Conservation (phyloP, 2,329 filamentous ascomycete genomes). For the Byssoonygena ceratinophila region DNA sequence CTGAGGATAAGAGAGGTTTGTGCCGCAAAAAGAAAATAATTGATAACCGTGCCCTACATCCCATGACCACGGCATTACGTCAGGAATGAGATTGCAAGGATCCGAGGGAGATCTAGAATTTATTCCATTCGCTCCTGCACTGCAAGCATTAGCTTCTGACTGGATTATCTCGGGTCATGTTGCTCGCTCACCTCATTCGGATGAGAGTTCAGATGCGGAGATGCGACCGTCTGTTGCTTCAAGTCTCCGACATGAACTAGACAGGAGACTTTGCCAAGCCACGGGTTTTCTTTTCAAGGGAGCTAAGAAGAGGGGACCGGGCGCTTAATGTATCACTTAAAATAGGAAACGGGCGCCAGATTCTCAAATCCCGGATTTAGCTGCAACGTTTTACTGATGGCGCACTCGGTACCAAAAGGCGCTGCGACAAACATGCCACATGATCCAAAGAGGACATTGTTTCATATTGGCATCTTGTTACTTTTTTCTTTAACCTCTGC, state of each 20-base stretch:
- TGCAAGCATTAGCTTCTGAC: not conserved
- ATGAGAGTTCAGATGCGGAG: not conserved
- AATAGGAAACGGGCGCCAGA: not conserved
- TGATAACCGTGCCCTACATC: not conserved
- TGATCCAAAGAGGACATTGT: not conserved
- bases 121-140: not conserved
- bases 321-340: not conserved
- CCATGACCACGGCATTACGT: not conserved
- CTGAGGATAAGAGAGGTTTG: not conserved
- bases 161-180: not conserved
- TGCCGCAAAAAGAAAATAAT: not conserved
- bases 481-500: not conserved
- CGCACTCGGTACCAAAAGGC: too few relatives aligned
- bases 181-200: not conserved
- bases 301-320: not conserved
- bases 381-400: not conserved
- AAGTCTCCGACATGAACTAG: not conserved
- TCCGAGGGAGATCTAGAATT: too few relatives aligned
- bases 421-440: too few relatives aligned
- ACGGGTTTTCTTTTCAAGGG: not conserved
- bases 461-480: not conserved
- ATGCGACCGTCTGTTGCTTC: not conserved
- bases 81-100: not conserved
- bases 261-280: not conserved
- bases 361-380: not conserved